phyloP scores from a whole-genome alignment of 306 rosid genomes.

The Acmispon strigosus region DNA sequence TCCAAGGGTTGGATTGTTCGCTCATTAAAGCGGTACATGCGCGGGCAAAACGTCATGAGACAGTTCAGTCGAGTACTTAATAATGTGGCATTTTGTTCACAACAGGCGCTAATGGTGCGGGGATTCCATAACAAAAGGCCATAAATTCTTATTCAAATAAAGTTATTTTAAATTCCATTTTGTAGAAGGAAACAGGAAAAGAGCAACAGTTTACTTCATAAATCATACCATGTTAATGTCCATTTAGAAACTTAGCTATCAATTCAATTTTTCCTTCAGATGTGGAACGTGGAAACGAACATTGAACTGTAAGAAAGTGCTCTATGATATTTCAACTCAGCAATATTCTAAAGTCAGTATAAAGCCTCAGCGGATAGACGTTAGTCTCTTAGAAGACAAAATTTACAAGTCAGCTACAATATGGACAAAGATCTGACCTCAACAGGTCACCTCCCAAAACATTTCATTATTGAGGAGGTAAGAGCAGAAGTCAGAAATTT shows the following conservation, averaged over 20 bases:
- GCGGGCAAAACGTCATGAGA: too few species aligned
- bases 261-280: slow-evolving; percentile 11
- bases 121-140: neutral
- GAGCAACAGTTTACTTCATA: neutral
- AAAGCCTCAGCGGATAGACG: slow-evolving; percentile 31
- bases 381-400: slow-evolving; percentile 29
- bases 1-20: too few species aligned
- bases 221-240: slow-evolving; percentile 3
- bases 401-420: slow-evolving; percentile 38
- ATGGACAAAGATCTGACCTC: slow-evolving; percentile 17
- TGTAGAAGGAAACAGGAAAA: neutral
- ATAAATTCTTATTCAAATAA: neutral
- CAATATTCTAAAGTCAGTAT: slow-evolving; percentile 25
- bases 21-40: too few species aligned
- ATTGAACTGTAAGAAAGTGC: neutral
- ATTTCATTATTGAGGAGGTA: slow-evolving; percentile 67
- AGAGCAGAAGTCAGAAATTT: slow-evolving; percentile 79
- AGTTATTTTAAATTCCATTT: neutral
- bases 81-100: too few species aligned
- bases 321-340: slow-evolving; percentile 19
- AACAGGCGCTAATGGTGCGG: too few species aligned
- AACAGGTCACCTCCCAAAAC: slow-evolving; percentile 85
- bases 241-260: slow-evolving; percentile 5
- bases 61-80: too few species aligned
- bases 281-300: neutral